Base-by-base conservation (phyloP, 2,329 filamentous ascomycete genomes). In the Chalaropsis thielavioides region DNA sequence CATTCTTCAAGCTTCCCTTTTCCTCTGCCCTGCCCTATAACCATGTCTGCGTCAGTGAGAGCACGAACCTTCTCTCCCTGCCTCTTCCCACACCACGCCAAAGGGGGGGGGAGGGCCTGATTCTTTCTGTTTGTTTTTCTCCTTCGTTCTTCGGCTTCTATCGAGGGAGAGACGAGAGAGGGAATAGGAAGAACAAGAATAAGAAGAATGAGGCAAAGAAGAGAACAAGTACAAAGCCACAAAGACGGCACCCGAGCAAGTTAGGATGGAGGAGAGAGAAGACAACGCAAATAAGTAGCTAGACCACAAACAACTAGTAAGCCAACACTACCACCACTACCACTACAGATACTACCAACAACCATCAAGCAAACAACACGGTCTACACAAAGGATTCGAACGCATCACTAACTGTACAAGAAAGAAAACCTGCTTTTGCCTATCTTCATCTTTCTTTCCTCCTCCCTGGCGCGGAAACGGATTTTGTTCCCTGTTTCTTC, bases 401-500 rank as follows among this genome's bases (percentile, higher is more conserved):
- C 31, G 7, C 3, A 3, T 3, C 31, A 38, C 3, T 8, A 38
- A 8, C 35, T 8, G 35, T 38, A 35, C 31, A 35, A 35, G 3
- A 38, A 6, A 38, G 58, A 22, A 61, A 43, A 24, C n/a, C 58
- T 61, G n/a, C 51, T 58, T 10, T 58, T 35, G 27, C 15, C 27
- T n/a, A 11, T 58, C 17, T n/a, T 19, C 24, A 17, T n/a, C 5
- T 27, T 10, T 38, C 11, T 58, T 35, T 58, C 27, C 51, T 38
- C 24, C 24, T 58, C 51, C 24, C 15, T 31, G 10, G 51, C 51
- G 17, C 51, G 51, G 51, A 27, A 35, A 22, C 27, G 51, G 51
- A 58, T 58, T 58, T 58, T 19, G 51, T 58, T 35, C 51, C 51
- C 51, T 58, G 51, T 38, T 58, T 58, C 51, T 58, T 58, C 24